A percentile compares a stretch with the other conserved stretches of the same genome.
These are phyloP conservation scores for Venturia effusa DNA, from an alignment of 2,329 filamentous ascomycete species.

Conservation along the genomic window DNA sequence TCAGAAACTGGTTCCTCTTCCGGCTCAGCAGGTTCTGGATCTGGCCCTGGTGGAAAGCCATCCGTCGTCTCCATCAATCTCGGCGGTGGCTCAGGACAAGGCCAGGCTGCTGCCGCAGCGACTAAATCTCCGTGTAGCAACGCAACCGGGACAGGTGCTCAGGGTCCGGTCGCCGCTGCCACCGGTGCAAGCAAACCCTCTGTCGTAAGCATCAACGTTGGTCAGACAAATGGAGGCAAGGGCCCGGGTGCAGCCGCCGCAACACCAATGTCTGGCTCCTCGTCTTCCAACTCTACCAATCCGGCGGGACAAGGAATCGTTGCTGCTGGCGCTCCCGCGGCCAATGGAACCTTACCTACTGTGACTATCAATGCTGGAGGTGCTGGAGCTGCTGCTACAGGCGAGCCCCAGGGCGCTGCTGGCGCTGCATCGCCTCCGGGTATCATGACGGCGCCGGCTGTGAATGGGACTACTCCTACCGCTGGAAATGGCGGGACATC, in stretches of 20 bases:
- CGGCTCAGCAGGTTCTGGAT: neutral
- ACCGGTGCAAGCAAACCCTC: neutral
- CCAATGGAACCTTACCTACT: constrained; percentile 1
- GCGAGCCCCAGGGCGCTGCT: neutral
- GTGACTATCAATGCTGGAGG: constrained; percentile 1
- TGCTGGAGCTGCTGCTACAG: neutral
- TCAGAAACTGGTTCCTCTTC: neutral
- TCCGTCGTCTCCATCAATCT: neutral
- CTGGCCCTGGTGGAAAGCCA: neutral
- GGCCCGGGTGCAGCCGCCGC: neutral
- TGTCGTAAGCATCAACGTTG: neutral
- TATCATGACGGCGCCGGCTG: neutral
- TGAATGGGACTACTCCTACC: too few relatives aligned
- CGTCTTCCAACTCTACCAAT: neutral
- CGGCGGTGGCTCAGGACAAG: neutral
- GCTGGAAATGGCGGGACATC: neutral
- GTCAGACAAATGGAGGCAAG: neutral
- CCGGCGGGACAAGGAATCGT: neutral
- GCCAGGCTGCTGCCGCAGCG: neutral
- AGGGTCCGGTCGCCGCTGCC: constrained; percentile 1
- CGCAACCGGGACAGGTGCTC: neutral
- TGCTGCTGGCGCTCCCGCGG: constrained; percentile 2
- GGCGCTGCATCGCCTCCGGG: neutral
- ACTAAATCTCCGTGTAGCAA: neutral
- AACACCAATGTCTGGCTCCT: neutral